A percentile compares a stretch with the other conserved stretches of the same genome.
These are phyloP conservation scores for Solanum pennellii DNA, from an alignment of 257 asterid genomes.

Conservation along the genomic window DNA sequence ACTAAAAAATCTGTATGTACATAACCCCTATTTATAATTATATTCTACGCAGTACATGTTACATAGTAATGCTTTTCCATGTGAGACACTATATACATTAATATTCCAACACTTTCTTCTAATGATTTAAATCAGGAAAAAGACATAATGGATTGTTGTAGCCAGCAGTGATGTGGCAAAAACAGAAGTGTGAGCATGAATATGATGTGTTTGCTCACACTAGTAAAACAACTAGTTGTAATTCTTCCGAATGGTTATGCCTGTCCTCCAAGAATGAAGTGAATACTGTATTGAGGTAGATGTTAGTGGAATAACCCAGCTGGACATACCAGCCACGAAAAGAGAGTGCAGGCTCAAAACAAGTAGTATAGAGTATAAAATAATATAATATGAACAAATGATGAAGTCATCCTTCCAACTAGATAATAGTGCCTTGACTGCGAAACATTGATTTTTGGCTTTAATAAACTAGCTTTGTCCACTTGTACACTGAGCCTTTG, in stretches of 20 bases:
- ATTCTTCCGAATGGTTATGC: too few relatives aligned
- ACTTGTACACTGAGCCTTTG: not conserved
- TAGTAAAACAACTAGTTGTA: not conserved
- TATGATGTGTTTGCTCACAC: not conserved
- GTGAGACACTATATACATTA: not conserved
- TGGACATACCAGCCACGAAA: not conserved
- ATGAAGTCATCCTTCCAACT: not conserved
- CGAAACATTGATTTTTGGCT: not conserved
- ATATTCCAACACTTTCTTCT: not conserved
- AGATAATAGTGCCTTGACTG: not conserved
- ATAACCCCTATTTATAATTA: not conserved
- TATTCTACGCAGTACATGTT: too few relatives aligned
- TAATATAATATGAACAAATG: not conserved
- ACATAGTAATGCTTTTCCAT: not conserved
- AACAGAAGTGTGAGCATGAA: not conserved
- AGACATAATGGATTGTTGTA: not conserved
- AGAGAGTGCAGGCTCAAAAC: not conserved
- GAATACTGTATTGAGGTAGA: not conserved
- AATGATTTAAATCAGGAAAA: not conserved
- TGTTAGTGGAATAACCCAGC: not conserved
- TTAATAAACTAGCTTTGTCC: not conserved
- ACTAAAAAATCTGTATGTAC: not conserved
- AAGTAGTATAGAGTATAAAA: not conserved
- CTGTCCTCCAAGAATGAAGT: not conserved
- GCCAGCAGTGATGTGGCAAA: not conserved